Percentiles rank a stretch among this genome's conserved stretches.
Evolutionary conservation across 2,329 filamentous ascomycete species (phyloP).

Genomic region (Setomelanomma holmii): DNA sequence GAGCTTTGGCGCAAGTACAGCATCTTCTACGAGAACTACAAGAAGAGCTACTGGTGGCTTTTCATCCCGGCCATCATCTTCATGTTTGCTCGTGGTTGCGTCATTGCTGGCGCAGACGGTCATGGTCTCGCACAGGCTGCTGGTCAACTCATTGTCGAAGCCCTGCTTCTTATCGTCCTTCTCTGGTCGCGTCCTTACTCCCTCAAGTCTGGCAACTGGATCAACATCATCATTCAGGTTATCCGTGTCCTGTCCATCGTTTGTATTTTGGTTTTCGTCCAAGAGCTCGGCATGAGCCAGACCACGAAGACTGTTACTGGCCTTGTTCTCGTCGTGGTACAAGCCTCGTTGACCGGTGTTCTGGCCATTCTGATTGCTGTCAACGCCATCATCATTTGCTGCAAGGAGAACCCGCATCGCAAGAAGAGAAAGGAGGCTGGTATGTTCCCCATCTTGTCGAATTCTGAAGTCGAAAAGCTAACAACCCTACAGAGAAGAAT

Average conservation of each 20-base stretch:
- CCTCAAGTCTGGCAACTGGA: constrained; percentile 84
- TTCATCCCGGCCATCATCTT: constrained; percentile 91
- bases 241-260: constrained; percentile 87
- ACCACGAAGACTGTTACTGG: constrained; percentile 95
- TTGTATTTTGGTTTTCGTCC: constrained; percentile 91
- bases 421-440: constrained; percentile 87
- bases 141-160: constrained; percentile 82
- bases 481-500: constrained; percentile 68
- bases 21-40: constrained; percentile 96
- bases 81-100: constrained; percentile 85
- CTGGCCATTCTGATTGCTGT: constrained; percentile 87
- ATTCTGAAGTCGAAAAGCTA: constrained; percentile 35
- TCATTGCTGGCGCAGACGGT: constrained; percentile 84
- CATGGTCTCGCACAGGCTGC: constrained; percentile 83
- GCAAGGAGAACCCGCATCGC: constrained; percentile 88
- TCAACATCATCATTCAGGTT: constrained; percentile 90
- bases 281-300: constrained; percentile 86
- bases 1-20: constrained; percentile 94
- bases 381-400: constrained; percentile 84
- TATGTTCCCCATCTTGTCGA: constrained; percentile 58
- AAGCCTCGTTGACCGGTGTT: constrained; percentile 80
- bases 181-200: constrained; percentile 87
- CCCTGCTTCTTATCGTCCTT: constrained; percentile 77
- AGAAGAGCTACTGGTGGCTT: constrained; percentile 95
- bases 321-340: constrained; percentile 90